Base-by-base conservation (phyloP, 306 rosid species). In the Acacia melanoxylon region DNA sequence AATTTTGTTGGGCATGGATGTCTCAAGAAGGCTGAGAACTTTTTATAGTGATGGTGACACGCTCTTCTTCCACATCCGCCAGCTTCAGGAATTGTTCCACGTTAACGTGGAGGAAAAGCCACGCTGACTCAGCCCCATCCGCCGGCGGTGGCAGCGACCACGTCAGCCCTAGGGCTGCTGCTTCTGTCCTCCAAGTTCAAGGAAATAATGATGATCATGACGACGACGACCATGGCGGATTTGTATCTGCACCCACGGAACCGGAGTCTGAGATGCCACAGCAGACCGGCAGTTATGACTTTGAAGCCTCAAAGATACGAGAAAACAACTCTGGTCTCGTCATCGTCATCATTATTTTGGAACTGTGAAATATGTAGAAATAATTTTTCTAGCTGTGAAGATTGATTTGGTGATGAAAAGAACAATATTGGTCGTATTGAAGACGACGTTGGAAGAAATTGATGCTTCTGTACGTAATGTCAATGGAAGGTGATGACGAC, bases 181-280 rank as follows among this genome's bases (percentile, higher is more conserved):
- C 80, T 91, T 29, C 94, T 90, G 51, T 89, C 97, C 22, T 80
- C 97, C 16, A 93, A 93, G 76, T 95, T 95, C 20, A 91, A 90
- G 68, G 93, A 89, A 72, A 93, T 93, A 94, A 77, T 93, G 56
- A 37, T 6, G 1, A 37, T 37, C 8, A 37, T 37, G 41, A 37
- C 6, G 41, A 6, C 1, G 41, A 37, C 41, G 41, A 37, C 8
- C 41, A 37, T 37, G 41, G 5, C 41, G 41, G 41, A 37, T 37
- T 44, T 48, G 19, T 3, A 13, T 44, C 48, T 44, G 46, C 13
- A 44, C 51, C 51, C 0, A 16, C 17, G 17, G 51, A 4, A 46
- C 51, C 16, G 31, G 31, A 11, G 51, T 42, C 46, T 42, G 46
- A 42, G 46, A 42, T 10, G 46, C 46, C 46, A 10, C 13, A 37